Conservation (phyloP, 2,329 filamentous ascomycete genomes). For the Paraconiothyrium sp. region DNA sequence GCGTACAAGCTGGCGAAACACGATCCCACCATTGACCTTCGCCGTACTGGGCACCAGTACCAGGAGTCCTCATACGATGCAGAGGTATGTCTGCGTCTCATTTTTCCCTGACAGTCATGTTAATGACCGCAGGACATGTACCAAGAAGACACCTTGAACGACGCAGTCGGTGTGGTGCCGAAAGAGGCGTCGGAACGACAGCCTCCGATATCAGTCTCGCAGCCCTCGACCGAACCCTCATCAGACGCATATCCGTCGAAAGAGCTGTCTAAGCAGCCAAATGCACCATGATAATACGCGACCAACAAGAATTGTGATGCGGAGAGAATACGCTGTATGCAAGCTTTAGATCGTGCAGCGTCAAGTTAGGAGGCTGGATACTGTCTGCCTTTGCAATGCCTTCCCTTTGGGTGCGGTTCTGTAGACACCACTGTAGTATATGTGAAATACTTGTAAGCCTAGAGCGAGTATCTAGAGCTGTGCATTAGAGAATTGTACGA, state of each 20-base stretch:
- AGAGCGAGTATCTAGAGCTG: background rate
- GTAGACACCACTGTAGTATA: slow-evolving; percentile 6
- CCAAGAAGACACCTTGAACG: slow-evolving; percentile 13
- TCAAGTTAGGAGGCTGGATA: background rate
- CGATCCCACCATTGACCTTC: slow-evolving; percentile 57
- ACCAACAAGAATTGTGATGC: background rate
- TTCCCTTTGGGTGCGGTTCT: background rate
- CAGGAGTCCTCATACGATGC: slow-evolving; percentile 32
- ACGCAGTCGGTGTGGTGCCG: slow-evolving; percentile 16
- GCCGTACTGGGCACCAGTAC: slow-evolving; percentile 36
- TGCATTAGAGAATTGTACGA: background rate
- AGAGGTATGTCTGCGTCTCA: slow-evolving; percentile 20
- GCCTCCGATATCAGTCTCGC: slow-evolving; percentile 14
- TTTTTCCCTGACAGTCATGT: background rate
- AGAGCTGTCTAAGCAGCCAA: slow-evolving; percentile 27
- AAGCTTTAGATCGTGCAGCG: background rate
- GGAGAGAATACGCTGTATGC: background rate
- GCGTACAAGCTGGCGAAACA: slow-evolving; percentile 68
- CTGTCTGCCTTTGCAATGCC: background rate
- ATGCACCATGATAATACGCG: slow-evolving; percentile 16
- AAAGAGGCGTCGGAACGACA: slow-evolving; percentile 14
- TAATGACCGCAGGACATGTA: slow-evolving; percentile 14
- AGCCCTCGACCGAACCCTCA: slow-evolving; percentile 17
- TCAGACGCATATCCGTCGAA: slow-evolving; percentile 21
- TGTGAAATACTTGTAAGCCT: background rate